These are phyloP conservation scores for Globisporangium ultimum DNA, from an alignment of 352 stramenopile genomes.

Conservation along the genomic window DNA sequence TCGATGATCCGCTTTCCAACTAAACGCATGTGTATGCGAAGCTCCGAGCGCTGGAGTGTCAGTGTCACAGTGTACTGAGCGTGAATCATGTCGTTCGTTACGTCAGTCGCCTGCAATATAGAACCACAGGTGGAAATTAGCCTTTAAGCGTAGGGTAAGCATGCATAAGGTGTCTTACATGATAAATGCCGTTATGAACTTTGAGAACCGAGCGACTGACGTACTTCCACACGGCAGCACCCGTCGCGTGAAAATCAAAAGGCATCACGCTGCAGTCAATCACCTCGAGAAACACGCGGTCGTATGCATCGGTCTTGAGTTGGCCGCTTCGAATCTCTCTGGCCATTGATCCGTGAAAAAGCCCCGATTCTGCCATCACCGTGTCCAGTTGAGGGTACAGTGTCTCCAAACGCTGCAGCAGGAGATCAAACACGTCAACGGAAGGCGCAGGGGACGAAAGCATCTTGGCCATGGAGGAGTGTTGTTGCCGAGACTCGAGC, in stretches of 20 bases:
- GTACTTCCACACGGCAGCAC: constrained; percentile 28
- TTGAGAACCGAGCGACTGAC: not conserved
- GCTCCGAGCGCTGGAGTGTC: not conserved
- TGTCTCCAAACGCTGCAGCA: no score
- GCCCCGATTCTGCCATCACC: not conserved
- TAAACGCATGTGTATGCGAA: not conserved
- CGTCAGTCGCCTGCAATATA: not conserved
- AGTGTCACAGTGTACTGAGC: not conserved
- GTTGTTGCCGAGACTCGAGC: no score
- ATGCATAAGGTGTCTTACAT: not conserved
- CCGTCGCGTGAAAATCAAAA: constrained; percentile 36
- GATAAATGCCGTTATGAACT: not conserved
- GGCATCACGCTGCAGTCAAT: constrained; percentile 41
- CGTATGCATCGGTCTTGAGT: constrained; percentile 3
- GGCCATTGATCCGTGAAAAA: not conserved
- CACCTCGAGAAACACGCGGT: constrained; percentile 28
- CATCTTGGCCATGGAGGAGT: no score
- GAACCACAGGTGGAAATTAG: no score
- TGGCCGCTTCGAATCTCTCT: not conserved
- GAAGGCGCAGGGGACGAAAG: no score
- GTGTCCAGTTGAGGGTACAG: constrained; percentile 5
- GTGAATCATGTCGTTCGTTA: not conserved
- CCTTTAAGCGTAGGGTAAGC: no score
- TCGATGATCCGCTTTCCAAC: constrained; percentile 1
- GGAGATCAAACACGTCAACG: no score